These are phyloP conservation scores for Yamadazyma kanchanaburiensis DNA, from an alignment of 1,139 yeast genomes.

Conservation along the genomic window DNA sequence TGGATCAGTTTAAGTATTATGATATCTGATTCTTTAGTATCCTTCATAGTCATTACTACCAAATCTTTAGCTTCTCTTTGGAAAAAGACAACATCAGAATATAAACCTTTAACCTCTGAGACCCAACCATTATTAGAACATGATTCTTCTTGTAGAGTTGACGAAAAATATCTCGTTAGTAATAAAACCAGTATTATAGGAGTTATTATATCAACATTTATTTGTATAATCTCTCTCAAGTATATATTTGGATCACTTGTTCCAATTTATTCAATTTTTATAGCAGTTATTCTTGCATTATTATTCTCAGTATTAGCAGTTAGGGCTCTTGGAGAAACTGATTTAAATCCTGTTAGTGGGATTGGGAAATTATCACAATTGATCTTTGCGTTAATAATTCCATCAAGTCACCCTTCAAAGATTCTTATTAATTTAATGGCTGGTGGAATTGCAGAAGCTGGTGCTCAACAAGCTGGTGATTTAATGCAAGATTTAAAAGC, in stretches of 20 bases:
- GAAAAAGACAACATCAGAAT: not conserved
- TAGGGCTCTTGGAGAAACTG: slow-evolving; percentile 94
- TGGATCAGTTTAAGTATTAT: slow-evolving; percentile 92
- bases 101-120: slow-evolving; percentile 2
- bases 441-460: slow-evolving; percentile 97
- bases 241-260: slow-evolving; percentile 66
- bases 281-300: slow-evolving; percentile 73
- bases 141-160: slow-evolving; percentile 4
- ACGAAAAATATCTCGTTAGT: slow-evolving; percentile 47
- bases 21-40: slow-evolving; percentile 88
- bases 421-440: slow-evolving; percentile 85
- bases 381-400: slow-evolving; percentile 79
- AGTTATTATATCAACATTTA: slow-evolving; percentile 55
- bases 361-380: slow-evolving; percentile 92
- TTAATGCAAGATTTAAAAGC: slow-evolving; percentile 96
- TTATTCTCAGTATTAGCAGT: slow-evolving; percentile 83
- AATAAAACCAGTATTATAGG: slow-evolving; percentile 55
- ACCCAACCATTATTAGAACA: slow-evolving; percentile 6
- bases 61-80: slow-evolving; percentile 29
- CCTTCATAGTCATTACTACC: slow-evolving; percentile 63
- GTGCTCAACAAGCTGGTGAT: slow-evolving; percentile 99
- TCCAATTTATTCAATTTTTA: slow-evolving; percentile 65
- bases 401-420: slow-evolving; percentile 71
- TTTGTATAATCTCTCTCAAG: slow-evolving; percentile 65
- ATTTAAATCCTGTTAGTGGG: slow-evolving; percentile 93